Evolutionary conservation across 2,329 filamentous ascomycete genomes (phyloP).

Genomic region (Fusarium bactridioides): DNA sequence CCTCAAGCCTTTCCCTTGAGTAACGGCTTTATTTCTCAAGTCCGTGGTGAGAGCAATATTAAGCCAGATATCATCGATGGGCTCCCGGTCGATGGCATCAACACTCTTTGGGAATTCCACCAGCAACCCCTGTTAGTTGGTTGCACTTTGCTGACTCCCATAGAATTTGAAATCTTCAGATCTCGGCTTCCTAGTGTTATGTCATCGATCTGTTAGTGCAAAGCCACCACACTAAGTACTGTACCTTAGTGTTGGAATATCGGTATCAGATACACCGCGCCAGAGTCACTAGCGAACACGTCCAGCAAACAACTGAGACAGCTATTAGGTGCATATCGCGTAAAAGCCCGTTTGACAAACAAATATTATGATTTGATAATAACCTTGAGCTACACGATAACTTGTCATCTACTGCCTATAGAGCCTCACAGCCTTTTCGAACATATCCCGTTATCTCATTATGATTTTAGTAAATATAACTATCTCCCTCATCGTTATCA

Average conservation of each 20-base stretch:
- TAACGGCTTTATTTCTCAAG: too few species aligned
- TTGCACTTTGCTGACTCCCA: too few species aligned
- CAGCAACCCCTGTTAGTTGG: too few species aligned
- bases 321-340: neutral
- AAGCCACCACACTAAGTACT: too few species aligned
- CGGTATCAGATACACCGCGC: neutral
- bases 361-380: rapidly evolving
- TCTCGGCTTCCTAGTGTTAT: neutral
- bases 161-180: neutral
- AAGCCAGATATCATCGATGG: rapidly evolving
- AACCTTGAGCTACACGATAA: rapidly evolving
- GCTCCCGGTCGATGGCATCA: too few species aligned
- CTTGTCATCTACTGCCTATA: rapidly evolving
- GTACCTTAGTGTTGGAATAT: too few species aligned
- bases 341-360: neutral
- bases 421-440: rapidly evolving
- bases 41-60: too few species aligned
- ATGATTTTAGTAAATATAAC: too few species aligned
- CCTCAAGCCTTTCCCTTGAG: too few species aligned
- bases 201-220: neutral
- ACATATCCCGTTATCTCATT: rapidly evolving
- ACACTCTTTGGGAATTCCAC: rapidly evolving
- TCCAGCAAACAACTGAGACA: too few species aligned
- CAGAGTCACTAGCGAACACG: neutral
- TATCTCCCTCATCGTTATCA: neutral